Evolutionary conservation across 140 eudicot genomes (phyloP), one percentile per base, ranked within the genome.

Genomic region (Erigeron philadelphicus): DNA sequence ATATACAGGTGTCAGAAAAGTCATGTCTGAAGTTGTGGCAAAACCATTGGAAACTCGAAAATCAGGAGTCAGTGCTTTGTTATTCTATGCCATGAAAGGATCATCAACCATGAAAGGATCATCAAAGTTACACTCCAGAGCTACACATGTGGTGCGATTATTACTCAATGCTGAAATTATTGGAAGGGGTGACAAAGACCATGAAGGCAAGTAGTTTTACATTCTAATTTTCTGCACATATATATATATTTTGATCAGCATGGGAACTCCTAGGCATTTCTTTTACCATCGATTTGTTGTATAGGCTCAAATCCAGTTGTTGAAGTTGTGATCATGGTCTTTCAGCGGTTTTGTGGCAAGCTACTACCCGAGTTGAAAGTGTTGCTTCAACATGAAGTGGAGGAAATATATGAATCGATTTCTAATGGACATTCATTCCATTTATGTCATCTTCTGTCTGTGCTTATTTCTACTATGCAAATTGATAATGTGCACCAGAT

Each of bases 31-130:
- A 83, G 84, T 80, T 68, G 90, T 65, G 16, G 66, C 76, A 78
- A 80, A 84, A 70, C 95, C 96, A 54, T 78, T 67, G 47, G 81
- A 79, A 78, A 68, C 40, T 40, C 83, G 88, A 76, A 89, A 78
- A 56, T 84, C 85, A 44, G 95, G 93, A 64, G 95, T 60, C 41
- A 81, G 84, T 81, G 77, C 87, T 2, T 75, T 89, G 76, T 80
- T 93, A 38, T 89, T 72, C 80, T 82, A 81, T 72, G 81, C 74
- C 38, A 80, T 93, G 90, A 85, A 85, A 76, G 96, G 90, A 73
- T 78, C 93, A 53, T 89, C 87, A 57, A 93, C 76, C 38, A 80
- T 93, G 90, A 85, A 85, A 76, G 96, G 90, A 73, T 78, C 93
- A 53, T 89, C 87, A 57, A 93, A 80, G 72, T 79, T 93, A 61